Evolutionary conservation across 495 filamentous ascomycete species (phyloP), one percentile per base, ranked within the genome.

Genomic region (Penicillium psychrofluorescens): DNA sequence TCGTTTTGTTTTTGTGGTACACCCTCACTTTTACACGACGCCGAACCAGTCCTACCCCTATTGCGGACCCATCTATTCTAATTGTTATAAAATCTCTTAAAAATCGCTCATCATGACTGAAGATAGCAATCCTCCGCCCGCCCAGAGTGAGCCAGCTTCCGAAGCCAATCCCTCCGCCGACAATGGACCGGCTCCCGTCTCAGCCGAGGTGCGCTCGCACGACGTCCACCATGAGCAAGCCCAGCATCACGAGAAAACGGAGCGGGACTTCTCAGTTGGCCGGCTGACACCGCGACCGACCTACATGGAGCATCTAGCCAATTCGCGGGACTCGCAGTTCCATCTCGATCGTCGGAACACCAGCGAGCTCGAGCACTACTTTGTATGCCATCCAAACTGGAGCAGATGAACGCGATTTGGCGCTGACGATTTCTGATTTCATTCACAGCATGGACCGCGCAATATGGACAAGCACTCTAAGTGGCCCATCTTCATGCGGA

Each of bases 401-500:
- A 15, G 14, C 35, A 11, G 41, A 14, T 13, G n/a, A 28, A 12
- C 14, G 32, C n/a, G 32, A 12, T 12, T 34, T 3, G 9, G 22
- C 4, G 22, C 32, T 34, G 32, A 34, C 32, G 32, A 34, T 34
- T 2, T 34, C n/a, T 2, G 9, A 11, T 62, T 22, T 22, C 22
- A 6, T 4, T 4, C 22, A 22, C 22, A 72, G 69, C 66, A 69
- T 44, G 69, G 69, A 12, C 88, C 88, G 34, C 73, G 84, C 29
- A 81, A 90, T 57, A 74, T 86, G 31, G 71, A 83, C 28, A 77
- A 76, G 41, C 86, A 91, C 55, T 90, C 86, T 11, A 90, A 87
- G 76, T 82, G 85, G 71, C 88, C 88, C 12, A 75, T 82, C 45
- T 86, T 89, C 58, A 52, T 91, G 51, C 84, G 85, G 45, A 73